These are phyloP conservation scores for Spergularia bocconei DNA, from an alignment of 148 eudicot genomes.

Conservation along the genomic window DNA sequence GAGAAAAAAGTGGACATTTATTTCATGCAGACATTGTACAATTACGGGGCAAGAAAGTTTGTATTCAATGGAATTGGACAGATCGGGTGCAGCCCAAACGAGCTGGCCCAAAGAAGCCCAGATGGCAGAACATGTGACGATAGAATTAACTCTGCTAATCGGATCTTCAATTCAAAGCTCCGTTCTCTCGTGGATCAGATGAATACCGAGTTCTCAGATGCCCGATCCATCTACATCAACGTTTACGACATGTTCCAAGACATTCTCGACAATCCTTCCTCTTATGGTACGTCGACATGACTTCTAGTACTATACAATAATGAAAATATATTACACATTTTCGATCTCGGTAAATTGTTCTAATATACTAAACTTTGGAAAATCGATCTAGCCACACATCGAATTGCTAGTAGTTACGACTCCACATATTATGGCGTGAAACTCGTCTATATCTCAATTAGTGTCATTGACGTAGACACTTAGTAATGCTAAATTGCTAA, in stretches of 20 bases:
- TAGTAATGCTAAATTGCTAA: no score
- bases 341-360: no score
- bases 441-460: background rate
- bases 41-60: slow-evolving; percentile 54
- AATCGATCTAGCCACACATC: no score
- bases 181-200: slow-evolving; percentile 38
- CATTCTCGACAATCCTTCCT: slow-evolving; percentile 28
- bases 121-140: slow-evolving; percentile 63
- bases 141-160: slow-evolving; percentile 39
- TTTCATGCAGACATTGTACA: slow-evolving; percentile 43
- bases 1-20: background rate
- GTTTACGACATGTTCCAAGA: slow-evolving; percentile 44
- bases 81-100: slow-evolving; percentile 71
- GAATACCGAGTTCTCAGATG: slow-evolving; percentile 34
- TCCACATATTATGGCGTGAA: no score
- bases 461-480: no score
- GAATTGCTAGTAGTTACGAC: no score
- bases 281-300: slow-evolving; percentile 29
- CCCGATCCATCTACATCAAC: slow-evolving; percentile 41
- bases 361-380: no score
- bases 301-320: no score
- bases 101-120: slow-evolving; percentile 64
- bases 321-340: no score
- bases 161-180: slow-evolving; percentile 41
- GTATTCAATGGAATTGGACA: slow-evolving; percentile 51